phyloP scores from a whole-genome alignment of 768 basidiomycete species.

The Russula griseocarnosa region DNA sequence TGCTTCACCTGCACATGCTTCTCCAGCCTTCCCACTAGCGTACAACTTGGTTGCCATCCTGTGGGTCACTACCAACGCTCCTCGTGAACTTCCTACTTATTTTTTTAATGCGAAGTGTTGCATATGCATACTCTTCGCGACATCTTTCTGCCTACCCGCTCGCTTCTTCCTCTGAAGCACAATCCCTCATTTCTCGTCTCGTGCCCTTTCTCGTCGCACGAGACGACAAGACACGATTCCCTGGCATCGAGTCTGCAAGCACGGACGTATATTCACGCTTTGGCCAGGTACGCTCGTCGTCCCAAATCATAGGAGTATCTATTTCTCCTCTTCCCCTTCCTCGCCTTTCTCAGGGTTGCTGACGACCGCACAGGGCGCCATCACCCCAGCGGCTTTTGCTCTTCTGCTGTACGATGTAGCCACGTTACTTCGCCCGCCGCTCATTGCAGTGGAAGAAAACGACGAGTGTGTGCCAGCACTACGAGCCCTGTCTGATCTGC shows the following conservation, averaged over 20 bases:
- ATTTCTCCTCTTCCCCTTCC: not conserved
- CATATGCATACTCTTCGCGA: conserved; percentile 65
- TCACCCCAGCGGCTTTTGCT: conserved; percentile 43
- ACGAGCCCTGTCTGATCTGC: conserved; percentile 55
- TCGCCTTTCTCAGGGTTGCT: not conserved
- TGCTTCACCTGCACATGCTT: conserved; percentile 29
- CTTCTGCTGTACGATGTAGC: conserved; percentile 56
- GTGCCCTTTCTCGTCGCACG: conserved; percentile 64
- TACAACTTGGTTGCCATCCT: conserved; percentile 68
- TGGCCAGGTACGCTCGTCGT: conserved; percentile 42
- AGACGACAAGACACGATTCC: conserved; percentile 52
- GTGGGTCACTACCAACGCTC: conserved; percentile 41
- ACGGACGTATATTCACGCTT: conserved; percentile 66
- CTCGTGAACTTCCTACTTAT: not conserved
- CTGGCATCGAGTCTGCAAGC: conserved; percentile 48
- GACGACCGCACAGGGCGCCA: conserved; percentile 28
- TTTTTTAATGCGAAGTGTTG: conserved; percentile 43
- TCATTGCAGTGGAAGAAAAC: conserved; percentile 31
- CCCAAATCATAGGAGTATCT: not conserved
- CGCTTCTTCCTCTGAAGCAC: conserved; percentile 40
- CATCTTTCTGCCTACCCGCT: conserved; percentile 59
- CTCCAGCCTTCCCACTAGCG: conserved; percentile 39
- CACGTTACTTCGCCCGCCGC: conserved; percentile 47
- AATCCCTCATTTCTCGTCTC: conserved; percentile 48
- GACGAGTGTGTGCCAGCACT: conserved; percentile 43